These are phyloP conservation scores for Thinopyrum elongatum DNA, from an alignment of 176 grass and related monocot genomes.

Conservation along the genomic window DNA sequence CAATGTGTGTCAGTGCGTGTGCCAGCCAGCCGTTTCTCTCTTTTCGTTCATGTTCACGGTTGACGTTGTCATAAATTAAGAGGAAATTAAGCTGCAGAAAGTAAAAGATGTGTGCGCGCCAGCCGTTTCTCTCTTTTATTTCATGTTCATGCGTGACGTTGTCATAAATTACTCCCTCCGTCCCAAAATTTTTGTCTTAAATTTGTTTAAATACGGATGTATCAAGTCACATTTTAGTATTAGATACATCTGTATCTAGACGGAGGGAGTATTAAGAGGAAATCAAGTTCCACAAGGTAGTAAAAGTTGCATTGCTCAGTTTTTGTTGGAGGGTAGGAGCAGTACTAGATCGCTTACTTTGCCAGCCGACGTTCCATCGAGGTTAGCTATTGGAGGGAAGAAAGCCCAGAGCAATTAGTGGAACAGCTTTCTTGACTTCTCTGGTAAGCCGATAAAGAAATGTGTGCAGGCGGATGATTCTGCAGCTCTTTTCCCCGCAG, in stretches of 20 bases:
- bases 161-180: not conserved
- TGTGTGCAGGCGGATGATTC: not conserved
- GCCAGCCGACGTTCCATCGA: not conserved
- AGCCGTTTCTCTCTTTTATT: not conserved
- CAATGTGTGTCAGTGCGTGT: not conserved
- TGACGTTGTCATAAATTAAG: not conserved
- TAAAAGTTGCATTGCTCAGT: not conserved
- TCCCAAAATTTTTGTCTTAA: too few species aligned
- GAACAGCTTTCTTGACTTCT: slow-evolving; percentile 33
- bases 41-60: not conserved
- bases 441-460: slow-evolving; percentile 29
- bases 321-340: too few species aligned
- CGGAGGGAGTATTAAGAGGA: too few species aligned
- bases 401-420: not conserved
- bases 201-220: too few species aligned
- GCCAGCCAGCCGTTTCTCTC: not conserved
- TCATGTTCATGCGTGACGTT: not conserved
- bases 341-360: too few species aligned
- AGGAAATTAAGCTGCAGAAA: not conserved
- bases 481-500: not conserved
- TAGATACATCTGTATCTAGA: too few species aligned
- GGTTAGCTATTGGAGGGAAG: not conserved
- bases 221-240: too few species aligned
- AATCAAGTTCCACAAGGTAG: not conserved
- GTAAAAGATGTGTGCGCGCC: not conserved